Percentiles rank a stretch among this genome's conserved stretches.
Evolutionary conservation across 2,329 filamentous ascomycete genomes (phyloP).

Genomic region (Teratosphaeriaceae sp.): DNA sequence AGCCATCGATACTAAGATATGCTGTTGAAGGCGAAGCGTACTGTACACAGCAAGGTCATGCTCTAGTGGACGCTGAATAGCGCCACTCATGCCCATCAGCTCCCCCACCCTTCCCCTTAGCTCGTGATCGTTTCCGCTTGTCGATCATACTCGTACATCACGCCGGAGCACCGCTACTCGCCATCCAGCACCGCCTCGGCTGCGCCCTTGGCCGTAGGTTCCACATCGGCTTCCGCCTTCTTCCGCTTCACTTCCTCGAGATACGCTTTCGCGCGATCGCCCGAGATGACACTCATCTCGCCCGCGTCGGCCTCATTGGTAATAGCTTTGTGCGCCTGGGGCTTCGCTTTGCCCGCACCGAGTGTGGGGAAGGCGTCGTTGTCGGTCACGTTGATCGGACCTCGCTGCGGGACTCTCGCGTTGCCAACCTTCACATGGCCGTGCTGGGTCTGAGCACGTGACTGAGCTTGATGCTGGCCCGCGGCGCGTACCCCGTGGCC

Average conservation of each 20-base stretch:
- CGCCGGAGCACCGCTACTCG: conserved; percentile 10
- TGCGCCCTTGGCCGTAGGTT: conserved; percentile 20
- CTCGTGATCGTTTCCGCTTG: neutral
- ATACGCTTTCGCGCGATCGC: conserved; percentile 18
- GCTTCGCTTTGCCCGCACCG: conserved; percentile 11
- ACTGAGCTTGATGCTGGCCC: neutral
- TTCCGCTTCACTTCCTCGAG: conserved; percentile 22
- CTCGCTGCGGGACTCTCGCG: neutral
- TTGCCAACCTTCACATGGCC: neutral
- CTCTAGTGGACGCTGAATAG: neutral
- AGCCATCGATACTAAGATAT: no score
- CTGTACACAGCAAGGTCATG: neutral
- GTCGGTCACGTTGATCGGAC: conserved; percentile 15
- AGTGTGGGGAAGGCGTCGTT: conserved; percentile 23
- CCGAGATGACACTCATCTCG: conserved; percentile 19
- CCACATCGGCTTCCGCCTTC: conserved; percentile 21
- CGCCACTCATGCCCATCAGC: neutral
- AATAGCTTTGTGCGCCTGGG: conserved; percentile 11
- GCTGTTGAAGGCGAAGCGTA: neutral
- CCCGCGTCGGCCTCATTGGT: conserved; percentile 3
- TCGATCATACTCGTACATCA: neutral
- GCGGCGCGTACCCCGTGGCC: neutral
- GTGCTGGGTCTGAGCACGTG: neutral
- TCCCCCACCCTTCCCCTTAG: neutral
- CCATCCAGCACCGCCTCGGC: conserved; percentile 21